phyloP scores from a whole-genome alignment of 345 rosid genomes.

The Carallia brachiata region DNA sequence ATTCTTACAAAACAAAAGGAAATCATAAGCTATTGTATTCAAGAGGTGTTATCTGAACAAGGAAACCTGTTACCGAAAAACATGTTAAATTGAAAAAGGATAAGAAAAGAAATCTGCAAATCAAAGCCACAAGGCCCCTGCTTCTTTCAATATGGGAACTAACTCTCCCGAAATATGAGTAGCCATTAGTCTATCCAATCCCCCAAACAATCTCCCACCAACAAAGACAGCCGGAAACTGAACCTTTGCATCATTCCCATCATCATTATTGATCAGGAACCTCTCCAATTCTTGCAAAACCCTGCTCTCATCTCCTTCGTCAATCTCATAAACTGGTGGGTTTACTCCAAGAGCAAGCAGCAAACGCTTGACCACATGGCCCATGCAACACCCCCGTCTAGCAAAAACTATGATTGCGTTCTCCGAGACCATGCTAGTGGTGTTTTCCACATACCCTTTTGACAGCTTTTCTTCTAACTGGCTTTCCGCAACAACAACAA shows the following conservation, averaged over 20 bases:
- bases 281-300: conserved; percentile 37
- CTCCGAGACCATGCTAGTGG: conserved; percentile 39
- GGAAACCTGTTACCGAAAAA: neutral
- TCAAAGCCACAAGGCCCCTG: conserved; percentile 84
- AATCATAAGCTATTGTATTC: neutral
- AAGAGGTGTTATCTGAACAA: neutral
- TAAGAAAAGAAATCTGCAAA: neutral
- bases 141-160: conserved; percentile 77
- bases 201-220: conserved; percentile 83
- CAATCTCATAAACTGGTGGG: conserved; percentile 57
- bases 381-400: conserved; percentile 70
- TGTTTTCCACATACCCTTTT: neutral
- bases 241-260: conserved; percentile 15
- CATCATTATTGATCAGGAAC: conserved; percentile 30
- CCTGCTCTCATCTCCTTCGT: conserved; percentile 46
- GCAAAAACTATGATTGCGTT: conserved; percentile 65
- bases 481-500: too few relatives aligned
- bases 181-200: conserved; percentile 76
- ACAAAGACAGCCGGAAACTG: conserved; percentile 74
- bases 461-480: too few relatives aligned
- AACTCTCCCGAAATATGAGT: conserved; percentile 81
- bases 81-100: neutral
- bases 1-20: neutral
- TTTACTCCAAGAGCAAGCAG: conserved; percentile 73
- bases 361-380: conserved; percentile 65